Conservation (phyloP, 2,329 filamentous ascomycete species). For the Calonectria pteridis region DNA sequence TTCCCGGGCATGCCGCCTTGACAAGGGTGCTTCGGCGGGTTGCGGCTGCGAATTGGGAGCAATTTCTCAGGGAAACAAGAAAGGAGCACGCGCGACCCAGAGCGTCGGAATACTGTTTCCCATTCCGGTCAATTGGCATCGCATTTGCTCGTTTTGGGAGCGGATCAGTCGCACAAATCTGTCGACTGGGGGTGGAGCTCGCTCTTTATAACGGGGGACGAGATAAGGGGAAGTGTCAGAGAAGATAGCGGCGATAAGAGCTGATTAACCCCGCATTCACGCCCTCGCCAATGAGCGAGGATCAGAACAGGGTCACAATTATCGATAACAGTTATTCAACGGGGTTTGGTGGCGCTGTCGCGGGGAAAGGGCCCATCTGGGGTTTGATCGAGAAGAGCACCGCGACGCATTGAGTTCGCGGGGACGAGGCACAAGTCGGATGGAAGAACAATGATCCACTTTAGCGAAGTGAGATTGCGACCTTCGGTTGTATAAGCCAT, state of each 20-base stretch:
- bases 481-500: too few species aligned
- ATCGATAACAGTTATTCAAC: not conserved
- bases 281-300: not conserved
- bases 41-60: not conserved
- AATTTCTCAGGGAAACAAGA: not conserved
- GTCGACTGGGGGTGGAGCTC: slow-evolving; percentile 18
- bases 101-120: not conserved
- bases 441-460: not conserved
- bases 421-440: not conserved
- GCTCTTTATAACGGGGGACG: slow-evolving; percentile 12
- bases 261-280: not conserved
- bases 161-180: slow-evolving; percentile 11
- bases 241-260: slow-evolving; percentile 6
- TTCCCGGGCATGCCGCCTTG: slow-evolving; percentile 35
- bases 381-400: not conserved
- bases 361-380: not conserved
- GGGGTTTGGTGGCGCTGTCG: not conserved
- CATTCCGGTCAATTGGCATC: slow-evolving; percentile 11
- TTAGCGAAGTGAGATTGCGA: not conserved
- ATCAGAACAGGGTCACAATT: not conserved
- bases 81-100: not conserved
- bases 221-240: slow-evolving; percentile 6
- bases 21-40: not conserved
- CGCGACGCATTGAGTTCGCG: not conserved
- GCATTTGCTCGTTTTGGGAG: slow-evolving; percentile 7